Base-by-base conservation (phyloP, 2,329 filamentous ascomycete species). In the Fusarium sp. region DNA sequence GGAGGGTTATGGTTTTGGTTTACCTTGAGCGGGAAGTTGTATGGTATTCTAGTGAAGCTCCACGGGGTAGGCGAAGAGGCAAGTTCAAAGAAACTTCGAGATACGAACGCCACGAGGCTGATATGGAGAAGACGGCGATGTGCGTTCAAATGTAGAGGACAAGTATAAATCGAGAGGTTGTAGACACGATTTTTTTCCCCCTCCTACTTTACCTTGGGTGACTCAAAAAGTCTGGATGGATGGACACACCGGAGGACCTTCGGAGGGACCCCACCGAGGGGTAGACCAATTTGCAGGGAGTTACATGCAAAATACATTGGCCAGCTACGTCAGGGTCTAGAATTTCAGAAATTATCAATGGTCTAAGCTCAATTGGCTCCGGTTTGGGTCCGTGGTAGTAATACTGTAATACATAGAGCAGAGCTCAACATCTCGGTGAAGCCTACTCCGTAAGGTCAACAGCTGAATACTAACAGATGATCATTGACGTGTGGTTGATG, bases 231-330 rank as follows among this genome's bases (percentile, higher is more conserved):
- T 45, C 55, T 63, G 52, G 40, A 58, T 63, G 52, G 40, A 58
- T 57, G 43, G 29, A 41, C 47, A 59, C 52, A 49, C 47, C 73
- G 75, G 75, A 75, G 70, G 65, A 53, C 63, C 66, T 67, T 76
- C 75, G 75, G 75, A 76, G 71, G 64, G 48, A 62, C 70, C 71
- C 74, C 74, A 75, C 71, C 69, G 58, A 70, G 70, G 70, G 72
- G 70, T 71, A 31, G 15, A 47, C 7, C 20, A 37, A 25, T 67
- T 67, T 48, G 53, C 59, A 41, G 57, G 53, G 43, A 45, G 48
- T 60, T 67, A 61, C 59, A 57, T 62, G 53, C 49, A 41, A 55
- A 58, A 40, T 67, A 67, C 58, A 45, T 57, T 42, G 41, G 23
- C 31, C 56, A 56, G 35, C 66, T 70, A 74, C 72, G 72, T 74